Percentiles rank a stretch among this genome's conserved stretches.
These are phyloP conservation scores for Paramecium octaurelia DNA, from an alignment of 73 alveolate genomes.

Conservation along the genomic window DNA sequence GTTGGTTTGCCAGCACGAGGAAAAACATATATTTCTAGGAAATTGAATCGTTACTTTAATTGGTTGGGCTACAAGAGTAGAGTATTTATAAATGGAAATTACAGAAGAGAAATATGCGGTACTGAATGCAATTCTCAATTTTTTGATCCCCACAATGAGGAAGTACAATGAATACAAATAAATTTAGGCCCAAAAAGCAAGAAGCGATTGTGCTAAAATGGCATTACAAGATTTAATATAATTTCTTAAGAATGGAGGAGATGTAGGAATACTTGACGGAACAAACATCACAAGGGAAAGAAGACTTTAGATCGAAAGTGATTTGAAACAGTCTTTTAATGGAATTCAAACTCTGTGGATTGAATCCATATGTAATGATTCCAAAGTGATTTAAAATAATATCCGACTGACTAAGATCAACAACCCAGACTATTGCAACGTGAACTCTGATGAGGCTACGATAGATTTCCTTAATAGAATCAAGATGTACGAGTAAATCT, in stretches of 20 bases:
- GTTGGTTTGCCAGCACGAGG: constrained; percentile 72
- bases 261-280: constrained; percentile 64
- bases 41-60: constrained; percentile 57
- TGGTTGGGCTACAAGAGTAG: constrained; percentile 69
- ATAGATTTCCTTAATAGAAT: constrained; percentile 3
- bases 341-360: constrained; percentile 54
- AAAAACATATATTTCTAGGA: constrained; percentile 59
- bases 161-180: neutral
- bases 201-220: neutral
- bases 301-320: constrained; percentile 18
- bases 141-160: constrained; percentile 43
- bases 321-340: neutral
- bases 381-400: constrained; percentile 45
- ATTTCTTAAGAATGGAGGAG: constrained; percentile 51
- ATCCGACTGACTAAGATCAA: constrained; percentile 42
- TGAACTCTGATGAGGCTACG: neutral
- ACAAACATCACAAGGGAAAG: constrained; percentile 57
- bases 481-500: constrained; percentile 21
- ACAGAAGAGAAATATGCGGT: constrained; percentile 52
- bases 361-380: constrained; percentile 59
- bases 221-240: constrained; percentile 29
- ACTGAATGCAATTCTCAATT: neutral
- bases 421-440: constrained; percentile 18
- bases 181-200: neutral
- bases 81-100: constrained; percentile 51